A percentile compares a stretch with the other conserved stretches of the same genome.
Conservation (phyloP, 208 protist species). For the Trypanosoma conorhini region DNA sequence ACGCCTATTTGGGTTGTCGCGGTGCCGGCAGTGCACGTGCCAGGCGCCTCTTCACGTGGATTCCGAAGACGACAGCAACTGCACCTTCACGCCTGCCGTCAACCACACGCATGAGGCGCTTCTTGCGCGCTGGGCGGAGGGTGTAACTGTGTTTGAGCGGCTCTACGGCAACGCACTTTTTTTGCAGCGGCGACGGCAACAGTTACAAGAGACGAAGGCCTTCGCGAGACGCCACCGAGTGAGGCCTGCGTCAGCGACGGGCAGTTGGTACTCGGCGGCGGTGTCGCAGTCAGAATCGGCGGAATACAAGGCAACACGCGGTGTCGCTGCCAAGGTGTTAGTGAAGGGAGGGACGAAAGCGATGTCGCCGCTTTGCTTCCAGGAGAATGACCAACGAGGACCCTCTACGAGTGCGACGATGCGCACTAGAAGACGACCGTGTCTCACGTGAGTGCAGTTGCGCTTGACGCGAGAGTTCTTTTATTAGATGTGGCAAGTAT, state of each 20-base stretch:
- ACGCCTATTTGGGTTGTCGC: slow-evolving; percentile 12
- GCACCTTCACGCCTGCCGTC: slow-evolving; percentile 15
- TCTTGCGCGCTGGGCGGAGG: slow-evolving; percentile 15
- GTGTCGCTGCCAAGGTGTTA: not conserved
- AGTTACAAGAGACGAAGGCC: not conserved
- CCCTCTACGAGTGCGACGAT: not conserved
- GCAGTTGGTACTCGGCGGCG: not conserved
- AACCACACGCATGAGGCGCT: slow-evolving; percentile 26
- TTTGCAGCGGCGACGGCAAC: slow-evolving; percentile 5
- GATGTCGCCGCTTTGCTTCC: not conserved
- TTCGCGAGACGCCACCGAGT: not conserved
- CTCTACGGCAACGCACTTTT: slow-evolving; percentile 27
- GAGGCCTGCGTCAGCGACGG: too few species aligned
- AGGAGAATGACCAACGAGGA: not conserved
- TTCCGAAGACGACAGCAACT: slow-evolving; percentile 14
- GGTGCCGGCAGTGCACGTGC: slow-evolving; percentile 10
- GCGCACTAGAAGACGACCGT: not conserved
- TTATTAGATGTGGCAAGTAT: not conserved
- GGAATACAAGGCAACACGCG: not conserved
- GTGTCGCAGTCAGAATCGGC: not conserved
- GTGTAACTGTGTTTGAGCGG: slow-evolving; percentile 24
- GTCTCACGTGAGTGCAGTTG: not conserved
- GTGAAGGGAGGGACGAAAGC: not conserved
- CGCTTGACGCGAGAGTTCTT: not conserved
- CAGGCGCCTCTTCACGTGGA: slow-evolving; percentile 3